Percentiles rank a stretch among this genome's conserved stretches.
phyloP scores from a whole-genome alignment of 805 yeast genomes.

The Pichia occidentalis region DNA sequence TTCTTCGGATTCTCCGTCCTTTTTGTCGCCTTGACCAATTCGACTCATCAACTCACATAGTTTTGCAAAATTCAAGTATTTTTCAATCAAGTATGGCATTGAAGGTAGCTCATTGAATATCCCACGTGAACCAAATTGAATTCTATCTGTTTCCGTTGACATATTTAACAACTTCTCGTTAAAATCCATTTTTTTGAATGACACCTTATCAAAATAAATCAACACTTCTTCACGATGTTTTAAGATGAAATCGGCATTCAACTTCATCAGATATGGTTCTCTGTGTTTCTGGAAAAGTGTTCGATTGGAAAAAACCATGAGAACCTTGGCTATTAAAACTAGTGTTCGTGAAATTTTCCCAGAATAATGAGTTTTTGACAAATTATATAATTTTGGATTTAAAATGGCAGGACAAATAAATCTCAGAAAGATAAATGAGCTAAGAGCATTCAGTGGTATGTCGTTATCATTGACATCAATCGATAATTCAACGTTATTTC shows the following conservation, averaged over 20 bases:
- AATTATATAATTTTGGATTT: constrained; percentile 78
- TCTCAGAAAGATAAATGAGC: constrained; percentile 78
- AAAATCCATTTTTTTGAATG: constrained; percentile 61
- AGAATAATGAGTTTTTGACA: constrained; percentile 63
- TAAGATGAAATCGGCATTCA: constrained; percentile 61
- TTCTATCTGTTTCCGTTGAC: constrained; percentile 49
- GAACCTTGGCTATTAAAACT: constrained; percentile 71
- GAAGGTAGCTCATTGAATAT: constrained; percentile 56
- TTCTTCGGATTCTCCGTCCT: background rate
- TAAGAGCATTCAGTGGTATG: constrained; percentile 60
- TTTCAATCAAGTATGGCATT: constrained; percentile 64
- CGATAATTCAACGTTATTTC: constrained; percentile 58
- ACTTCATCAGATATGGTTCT: constrained; percentile 68
- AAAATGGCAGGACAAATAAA: constrained; percentile 87
- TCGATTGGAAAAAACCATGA: constrained; percentile 75
- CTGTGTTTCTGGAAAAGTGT: constrained; percentile 67
- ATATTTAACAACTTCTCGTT: constrained; percentile 50
- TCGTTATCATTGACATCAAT: constrained; percentile 46
- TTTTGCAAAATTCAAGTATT: constrained; percentile 53
- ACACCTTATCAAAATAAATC: constrained; percentile 67
- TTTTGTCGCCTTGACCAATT: constrained; percentile 13
- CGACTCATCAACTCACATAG: constrained; percentile 32
- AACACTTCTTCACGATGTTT: constrained; percentile 50
- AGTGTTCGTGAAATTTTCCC: constrained; percentile 70
- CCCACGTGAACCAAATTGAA: constrained; percentile 49